A percentile compares a stretch with the other conserved stretches of the same genome.
phyloP scores from a whole-genome alignment of 2,329 filamentous ascomycete species.

The Botrytis sinoallii region DNA sequence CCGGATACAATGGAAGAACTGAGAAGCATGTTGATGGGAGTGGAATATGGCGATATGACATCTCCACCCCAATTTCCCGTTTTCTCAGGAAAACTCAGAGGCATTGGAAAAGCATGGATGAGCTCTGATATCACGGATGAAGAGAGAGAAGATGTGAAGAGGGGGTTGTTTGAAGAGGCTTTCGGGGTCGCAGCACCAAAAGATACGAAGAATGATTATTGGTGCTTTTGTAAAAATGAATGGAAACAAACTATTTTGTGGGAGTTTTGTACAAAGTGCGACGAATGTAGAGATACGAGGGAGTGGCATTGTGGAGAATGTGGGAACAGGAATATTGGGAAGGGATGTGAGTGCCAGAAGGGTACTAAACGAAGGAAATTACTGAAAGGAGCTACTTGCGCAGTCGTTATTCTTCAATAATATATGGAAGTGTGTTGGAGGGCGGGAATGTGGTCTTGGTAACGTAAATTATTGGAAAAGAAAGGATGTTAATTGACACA shows the following conservation, averaged over 20 bases:
- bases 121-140: neutral
- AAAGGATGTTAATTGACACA: neutral
- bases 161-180: neutral
- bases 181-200: neutral
- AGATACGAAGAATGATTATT: neutral
- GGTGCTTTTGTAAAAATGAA: conserved; percentile 5
- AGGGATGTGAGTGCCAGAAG: neutral
- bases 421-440: neutral
- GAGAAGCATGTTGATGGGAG: conserved; percentile 8
- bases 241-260: neutral
- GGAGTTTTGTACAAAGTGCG: neutral
- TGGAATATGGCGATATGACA: neutral
- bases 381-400: neutral
- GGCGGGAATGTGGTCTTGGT: neutral
- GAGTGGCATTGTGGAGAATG: conserved; percentile 6
- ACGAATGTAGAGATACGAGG: neutral
- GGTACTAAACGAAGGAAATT: too few species aligned
- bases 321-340: neutral
- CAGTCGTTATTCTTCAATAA: neutral
- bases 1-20: neutral
- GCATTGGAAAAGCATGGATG: neutral
- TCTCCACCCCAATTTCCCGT: neutral
- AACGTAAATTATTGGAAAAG: neutral
- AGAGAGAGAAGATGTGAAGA: neutral
- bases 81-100: neutral